Evolutionary conservation across 257 asterid species (phyloP).

Genomic region (Solanum medicagineum): DNA sequence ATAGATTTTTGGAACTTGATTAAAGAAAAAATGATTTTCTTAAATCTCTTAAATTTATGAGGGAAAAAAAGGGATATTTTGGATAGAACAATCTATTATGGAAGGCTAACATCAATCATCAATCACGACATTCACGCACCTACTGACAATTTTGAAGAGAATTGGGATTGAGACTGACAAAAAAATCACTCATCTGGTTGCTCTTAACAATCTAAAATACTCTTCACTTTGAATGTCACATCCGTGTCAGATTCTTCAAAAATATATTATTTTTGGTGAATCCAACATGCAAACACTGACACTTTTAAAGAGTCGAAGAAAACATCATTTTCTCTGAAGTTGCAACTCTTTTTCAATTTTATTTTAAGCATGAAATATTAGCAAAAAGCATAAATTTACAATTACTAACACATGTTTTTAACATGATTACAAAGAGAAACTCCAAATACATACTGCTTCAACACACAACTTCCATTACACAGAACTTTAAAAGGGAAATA

Average conservation of each 20-base stretch:
- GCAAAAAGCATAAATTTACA: not conserved
- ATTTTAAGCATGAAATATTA: not conserved
- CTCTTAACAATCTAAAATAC: too few species aligned
- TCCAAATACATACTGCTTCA: not conserved
- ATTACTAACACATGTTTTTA: not conserved
- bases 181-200: too few species aligned
- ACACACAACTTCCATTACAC: not conserved
- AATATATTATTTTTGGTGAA: too few species aligned
- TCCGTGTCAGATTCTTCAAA: too few species aligned
- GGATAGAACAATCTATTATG: too few species aligned
- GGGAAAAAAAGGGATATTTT: too few species aligned
- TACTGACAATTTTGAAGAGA: too few species aligned
- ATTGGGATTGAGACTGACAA: too few species aligned
- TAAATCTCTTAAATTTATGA: too few species aligned
- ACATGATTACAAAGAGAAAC: not conserved
- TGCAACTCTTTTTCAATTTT: not conserved
- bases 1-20: too few species aligned
- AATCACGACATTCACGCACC: not conserved
- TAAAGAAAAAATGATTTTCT: not conserved
- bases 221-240: too few species aligned
- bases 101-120: not conserved
- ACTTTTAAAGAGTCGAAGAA: not conserved
- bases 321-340: not conserved
- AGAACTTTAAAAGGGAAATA: not conserved
- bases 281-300: too few species aligned